Conservation (phyloP, 2,329 filamentous ascomycete genomes). For the Exserohilum turcica region DNA sequence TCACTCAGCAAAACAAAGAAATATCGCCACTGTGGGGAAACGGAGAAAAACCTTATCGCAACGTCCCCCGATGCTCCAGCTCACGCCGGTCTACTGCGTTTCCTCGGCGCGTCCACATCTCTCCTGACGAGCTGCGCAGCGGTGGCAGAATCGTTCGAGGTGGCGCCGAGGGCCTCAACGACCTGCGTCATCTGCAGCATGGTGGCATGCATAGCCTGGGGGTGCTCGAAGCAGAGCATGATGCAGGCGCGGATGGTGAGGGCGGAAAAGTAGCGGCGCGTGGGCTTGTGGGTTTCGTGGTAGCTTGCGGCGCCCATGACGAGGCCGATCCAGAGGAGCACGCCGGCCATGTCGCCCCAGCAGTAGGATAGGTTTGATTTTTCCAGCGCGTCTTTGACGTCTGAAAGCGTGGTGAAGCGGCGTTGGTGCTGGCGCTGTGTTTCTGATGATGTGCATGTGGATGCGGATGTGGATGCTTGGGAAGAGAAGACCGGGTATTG, state of each 20-base stretch:
- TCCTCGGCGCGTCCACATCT: constrained; percentile 15
- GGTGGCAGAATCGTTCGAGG: no score
- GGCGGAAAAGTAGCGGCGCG: constrained; percentile 41
- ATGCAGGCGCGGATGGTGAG: constrained; percentile 39
- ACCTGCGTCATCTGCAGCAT: constrained; percentile 37
- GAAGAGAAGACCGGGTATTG: constrained; percentile 16
- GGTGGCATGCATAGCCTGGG: constrained; percentile 35
- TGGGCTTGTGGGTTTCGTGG: constrained; percentile 22
- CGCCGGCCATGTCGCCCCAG: constrained; percentile 47
- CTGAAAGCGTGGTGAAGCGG: constrained; percentile 21
- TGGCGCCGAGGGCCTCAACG: constrained; percentile 18
- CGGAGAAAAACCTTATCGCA: constrained; percentile 20
- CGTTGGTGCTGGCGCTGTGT: constrained; percentile 6
- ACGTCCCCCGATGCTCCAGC: constrained; percentile 8
- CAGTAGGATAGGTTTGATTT: constrained; percentile 40
- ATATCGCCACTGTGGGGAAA: constrained; percentile 1
- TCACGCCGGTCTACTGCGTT: constrained; percentile 15
- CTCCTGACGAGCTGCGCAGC: not conserved
- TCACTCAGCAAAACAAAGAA: not conserved
- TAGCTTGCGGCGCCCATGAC: constrained; percentile 41
- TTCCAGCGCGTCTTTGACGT: constrained; percentile 33
- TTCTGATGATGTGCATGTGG: constrained; percentile 15
- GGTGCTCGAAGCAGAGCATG: constrained; percentile 46
- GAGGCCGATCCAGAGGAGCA: constrained; percentile 46
- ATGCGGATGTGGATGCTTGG: constrained; percentile 11